These are phyloP conservation scores for Phaffomyces antillensis DNA, from an alignment of 805 yeast genomes.

Conservation along the genomic window DNA sequence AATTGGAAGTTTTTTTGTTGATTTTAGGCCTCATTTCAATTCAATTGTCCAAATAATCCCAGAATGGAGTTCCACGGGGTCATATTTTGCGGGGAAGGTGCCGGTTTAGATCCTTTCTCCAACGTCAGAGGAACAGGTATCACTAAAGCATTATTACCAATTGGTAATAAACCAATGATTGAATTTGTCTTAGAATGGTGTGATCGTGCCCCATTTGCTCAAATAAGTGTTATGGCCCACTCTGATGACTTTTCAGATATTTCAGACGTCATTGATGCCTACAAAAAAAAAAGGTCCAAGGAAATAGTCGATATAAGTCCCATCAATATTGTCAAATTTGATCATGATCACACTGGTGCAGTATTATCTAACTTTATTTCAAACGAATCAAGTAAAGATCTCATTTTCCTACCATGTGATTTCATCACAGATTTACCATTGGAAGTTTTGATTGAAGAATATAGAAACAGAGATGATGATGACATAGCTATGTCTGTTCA, in stretches of 20 bases:
- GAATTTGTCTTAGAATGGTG: conserved; percentile 91
- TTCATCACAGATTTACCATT: conserved; percentile 91
- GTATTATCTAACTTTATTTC: conserved; percentile 44
- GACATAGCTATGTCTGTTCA: conserved; percentile 73
- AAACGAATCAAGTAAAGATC: conserved; percentile 35
- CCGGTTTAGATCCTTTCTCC: conserved; percentile 64
- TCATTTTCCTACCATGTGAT: conserved; percentile 90
- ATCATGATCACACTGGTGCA: conserved; percentile 55
- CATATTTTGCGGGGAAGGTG: conserved; percentile 83
- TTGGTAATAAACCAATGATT: conserved; percentile 86
- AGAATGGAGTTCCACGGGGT: conserved; percentile 89
- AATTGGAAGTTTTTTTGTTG: too few relatives aligned
- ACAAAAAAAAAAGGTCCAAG: conserved; percentile 33
- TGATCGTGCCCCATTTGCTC: conserved; percentile 71
- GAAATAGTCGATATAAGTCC: conserved; percentile 23
- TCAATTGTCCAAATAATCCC: too few relatives aligned
- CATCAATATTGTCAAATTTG: conserved; percentile 36
- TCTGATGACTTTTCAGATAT: conserved; percentile 41
- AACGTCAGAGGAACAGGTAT: conserved; percentile 52
- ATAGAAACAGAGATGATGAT: conserved; percentile 58
- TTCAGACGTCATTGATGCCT: conserved; percentile 40
- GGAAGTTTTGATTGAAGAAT: conserved; percentile 76
- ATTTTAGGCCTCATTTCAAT: too few relatives aligned
- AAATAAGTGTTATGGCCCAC: conserved; percentile 57
- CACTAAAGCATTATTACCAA: conserved; percentile 81